A percentile compares a stretch with the other conserved stretches of the same genome.
Conservation (phyloP, 2,329 filamentous ascomycete species). For the Cladophialophora psammophila region DNA sequence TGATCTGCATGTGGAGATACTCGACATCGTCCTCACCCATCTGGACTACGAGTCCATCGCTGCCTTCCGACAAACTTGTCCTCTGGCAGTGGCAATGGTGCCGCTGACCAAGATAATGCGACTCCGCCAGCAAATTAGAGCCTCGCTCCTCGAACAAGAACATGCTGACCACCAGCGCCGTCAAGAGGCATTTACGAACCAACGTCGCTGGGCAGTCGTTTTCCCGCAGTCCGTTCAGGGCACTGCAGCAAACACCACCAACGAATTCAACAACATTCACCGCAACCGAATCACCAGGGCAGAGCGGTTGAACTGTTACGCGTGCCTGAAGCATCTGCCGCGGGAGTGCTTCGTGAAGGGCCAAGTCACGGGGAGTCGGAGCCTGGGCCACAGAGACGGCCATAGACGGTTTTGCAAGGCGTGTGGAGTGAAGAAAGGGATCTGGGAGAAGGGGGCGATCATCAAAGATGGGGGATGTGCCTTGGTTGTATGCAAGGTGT, state of each 20-base stretch:
- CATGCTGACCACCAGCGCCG: slow-evolving; percentile 11
- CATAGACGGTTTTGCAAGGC: slow-evolving; percentile 36
- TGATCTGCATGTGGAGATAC: slow-evolving; percentile 12
- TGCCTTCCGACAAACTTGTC: slow-evolving; percentile 12
- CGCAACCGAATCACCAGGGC: slow-evolving; percentile 19
- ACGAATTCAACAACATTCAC: slow-evolving; percentile 26
- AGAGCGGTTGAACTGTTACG: slow-evolving; percentile 36
- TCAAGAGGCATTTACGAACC: slow-evolving; percentile 4
- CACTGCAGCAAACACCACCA: neutral
- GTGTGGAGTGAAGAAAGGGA: slow-evolving; percentile 34
- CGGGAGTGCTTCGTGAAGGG: slow-evolving; percentile 30
- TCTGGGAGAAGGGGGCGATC: slow-evolving; percentile 35
- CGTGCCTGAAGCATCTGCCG: slow-evolving; percentile 36
- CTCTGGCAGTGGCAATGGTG: neutral
- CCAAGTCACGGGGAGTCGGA: slow-evolving; percentile 33
- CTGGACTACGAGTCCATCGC: slow-evolving; percentile 25
- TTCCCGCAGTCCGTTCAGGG: slow-evolving; percentile 9
- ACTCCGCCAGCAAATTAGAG: neutral
- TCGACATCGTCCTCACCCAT: slow-evolving; percentile 10
- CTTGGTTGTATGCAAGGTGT: slow-evolving; percentile 19
- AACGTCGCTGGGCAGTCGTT: slow-evolving; percentile 21
- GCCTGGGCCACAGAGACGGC: slow-evolving; percentile 36
- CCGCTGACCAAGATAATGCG: neutral
- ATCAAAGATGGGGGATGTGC: slow-evolving; percentile 4
- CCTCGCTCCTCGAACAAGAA: slow-evolving; percentile 18